Percentiles rank a stretch among this genome's conserved stretches.
phyloP scores from a whole-genome alignment of 371 early-diverging fungal species.

The Capillidium heterosporum region DNA sequence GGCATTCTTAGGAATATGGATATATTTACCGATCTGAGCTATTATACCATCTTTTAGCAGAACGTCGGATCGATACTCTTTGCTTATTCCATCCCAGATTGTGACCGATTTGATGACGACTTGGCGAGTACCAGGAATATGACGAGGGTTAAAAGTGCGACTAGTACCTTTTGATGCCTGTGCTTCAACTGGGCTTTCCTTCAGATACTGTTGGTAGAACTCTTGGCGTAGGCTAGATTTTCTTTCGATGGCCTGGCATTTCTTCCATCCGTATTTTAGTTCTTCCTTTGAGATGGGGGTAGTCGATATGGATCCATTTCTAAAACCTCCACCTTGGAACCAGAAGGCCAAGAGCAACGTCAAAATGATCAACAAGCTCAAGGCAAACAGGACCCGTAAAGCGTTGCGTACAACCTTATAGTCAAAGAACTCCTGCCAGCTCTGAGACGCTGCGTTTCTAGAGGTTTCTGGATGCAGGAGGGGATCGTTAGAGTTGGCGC shows the following conservation, averaged over 20 bases:
- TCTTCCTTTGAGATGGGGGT: no score
- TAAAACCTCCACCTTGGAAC: no score
- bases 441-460: no score
- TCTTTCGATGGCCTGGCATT: no score
- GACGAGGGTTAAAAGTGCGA: neutral
- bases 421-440: neutral
- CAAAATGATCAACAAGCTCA: neutral
- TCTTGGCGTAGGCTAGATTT: no score
- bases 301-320: no score
- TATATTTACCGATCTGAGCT: slow-evolving; percentile 16
- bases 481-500: no score
- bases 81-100: slow-evolving; percentile 24
- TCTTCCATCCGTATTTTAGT: no score
- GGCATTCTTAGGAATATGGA: slow-evolving; percentile 14
- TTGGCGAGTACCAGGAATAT: neutral
- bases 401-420: neutral
- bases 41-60: slow-evolving; percentile 35
- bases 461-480: no score
- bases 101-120: neutral
- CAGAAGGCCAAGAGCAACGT: neutral
- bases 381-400: neutral
- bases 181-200: no score
- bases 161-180: no score
- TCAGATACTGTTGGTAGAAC: no score
- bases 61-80: slow-evolving; percentile 24